Percentiles rank a stretch among this genome's conserved stretches.
Conservation (phyloP, 768 basidiomycete species). For the Filobasidium floriforme region DNA sequence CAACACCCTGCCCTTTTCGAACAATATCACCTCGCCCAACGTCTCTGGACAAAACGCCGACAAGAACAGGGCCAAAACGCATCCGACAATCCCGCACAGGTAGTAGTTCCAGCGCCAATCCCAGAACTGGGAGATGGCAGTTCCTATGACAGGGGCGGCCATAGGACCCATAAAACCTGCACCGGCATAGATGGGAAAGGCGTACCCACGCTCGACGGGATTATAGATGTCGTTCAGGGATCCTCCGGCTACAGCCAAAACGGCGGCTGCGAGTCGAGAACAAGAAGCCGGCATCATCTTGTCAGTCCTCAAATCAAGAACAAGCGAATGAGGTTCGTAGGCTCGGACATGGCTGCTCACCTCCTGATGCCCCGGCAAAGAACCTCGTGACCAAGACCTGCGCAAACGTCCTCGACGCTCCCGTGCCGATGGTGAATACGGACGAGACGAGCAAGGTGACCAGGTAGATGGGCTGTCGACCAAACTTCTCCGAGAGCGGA, state of each 20-base stretch:
- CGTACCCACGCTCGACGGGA: constrained; percentile 1
- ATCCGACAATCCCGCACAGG: constrained; percentile 3
- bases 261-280: neutral
- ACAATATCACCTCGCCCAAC: neutral
- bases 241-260: constrained; percentile 3
- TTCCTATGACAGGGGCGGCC: neutral
- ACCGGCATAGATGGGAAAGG: constrained; percentile 3
- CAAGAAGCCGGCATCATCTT: no score
- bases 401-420: neutral
- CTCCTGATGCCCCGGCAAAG: constrained; percentile 11
- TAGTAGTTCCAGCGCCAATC: constrained; percentile 7
- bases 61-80: neutral
- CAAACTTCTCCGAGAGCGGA: constrained; percentile 8
- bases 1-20: neutral
- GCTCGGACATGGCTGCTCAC: neutral
- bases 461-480: constrained; percentile 11
- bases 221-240: constrained; percentile 7
- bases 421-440: constrained; percentile 5
- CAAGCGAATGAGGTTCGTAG: no score
- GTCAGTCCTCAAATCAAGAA: no score
- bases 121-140: neutral
- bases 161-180: constrained; percentile 2
- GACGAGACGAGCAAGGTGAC: constrained; percentile 6
- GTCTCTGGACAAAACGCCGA: neutral
- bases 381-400: constrained; percentile 7